Base-by-base conservation (phyloP, 441 rosid genomes). In the Manihot esculenta region DNA sequence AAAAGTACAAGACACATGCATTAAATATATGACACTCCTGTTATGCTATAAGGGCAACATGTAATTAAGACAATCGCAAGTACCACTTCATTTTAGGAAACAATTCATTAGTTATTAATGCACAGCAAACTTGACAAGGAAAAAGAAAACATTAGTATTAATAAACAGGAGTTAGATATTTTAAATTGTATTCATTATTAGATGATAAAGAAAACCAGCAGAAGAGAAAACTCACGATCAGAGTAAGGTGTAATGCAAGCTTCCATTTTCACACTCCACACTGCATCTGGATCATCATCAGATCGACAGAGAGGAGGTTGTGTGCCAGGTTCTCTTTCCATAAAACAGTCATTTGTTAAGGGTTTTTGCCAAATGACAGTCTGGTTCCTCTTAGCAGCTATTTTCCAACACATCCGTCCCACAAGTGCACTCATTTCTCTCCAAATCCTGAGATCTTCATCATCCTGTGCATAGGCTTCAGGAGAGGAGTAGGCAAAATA, bases 401-500 rank as follows among this genome's bases (percentile, higher is more conserved):
- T 80, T 74, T 83, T 93, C 99, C 99, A 95, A 71, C 99, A 95
- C 99, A 96, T 96, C 33, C 96, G 75, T 42, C 80, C 89, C 18
- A 90, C 99, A 69, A 96, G 88, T 74, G 90, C 82, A 73, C 98
- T 96, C 98, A 96, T 96, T 74, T 89, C 87, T 64, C 74, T 93
- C 99, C 99, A 93, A 27, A 96, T 96, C 75, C 88, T 90, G 55
- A 85, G 86, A 86, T 88, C 87, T 74, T 93, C 97, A 76, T 93
- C 97, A 26, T 96, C 98, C 77, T 96, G 98, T 9, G 99, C 99
- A 73, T 96, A 96, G 23, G 97, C 97, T 82, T 96, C 99, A 64
- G 99, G 99, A 67, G 98, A 93, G 8, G 99, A 96, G 82, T 96
- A 96, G 48, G 96, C 99, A 72, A 96, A 96, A 79, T 96, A 96